Base-by-base conservation (phyloP, 2,329 filamentous ascomycete genomes). In the Magnaporthiopsis incrustans region DNA sequence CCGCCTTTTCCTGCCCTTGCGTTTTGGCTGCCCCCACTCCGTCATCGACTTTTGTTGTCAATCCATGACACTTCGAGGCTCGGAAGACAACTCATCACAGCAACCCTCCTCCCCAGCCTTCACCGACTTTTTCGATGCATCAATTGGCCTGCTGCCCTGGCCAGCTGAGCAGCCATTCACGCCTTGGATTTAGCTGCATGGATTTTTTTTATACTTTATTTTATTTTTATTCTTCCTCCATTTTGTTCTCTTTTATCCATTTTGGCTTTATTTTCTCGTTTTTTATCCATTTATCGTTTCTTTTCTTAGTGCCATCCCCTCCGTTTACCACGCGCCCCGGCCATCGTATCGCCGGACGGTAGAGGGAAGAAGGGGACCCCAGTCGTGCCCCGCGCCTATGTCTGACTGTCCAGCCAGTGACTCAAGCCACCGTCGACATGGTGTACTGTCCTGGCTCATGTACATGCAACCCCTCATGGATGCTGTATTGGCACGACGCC, bases 91-190 rank as follows among this genome's bases (percentile, higher is more conserved):
- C 57, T 27, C 57, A 60, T 60, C 58, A 6, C 18, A 11, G 32
- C 15, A 27, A 8, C 32, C 32, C 26, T 60, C 18, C 35, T 59
- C 32, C 15, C 26, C 30, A 6, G 26, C 11, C 58, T 38, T 58
- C 57, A 58, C 57, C 57, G 57, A 58, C 57, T 58, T 58, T 58
- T 58, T n/a, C 44, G 18, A 22, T n/a, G 44, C 44, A 53, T 53
- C 11, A 53, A 53, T 25, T 53, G 44, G 44, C n/a, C 44, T 53
- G 18, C 44, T 53, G 44, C 22, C 44, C 44, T 26, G 57, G 25
- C 26, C 30, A 50, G 59, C 59, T 33, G 22, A 50, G 38, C 53
- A 62, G 44, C 53, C 38, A 22, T 53, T 50, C 60, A 26, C 35
- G 38, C 50, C 44, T 61, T 50, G 22, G 15, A 35, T 35, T 32